These are phyloP conservation scores for Skeletonema menzelii DNA, from an alignment of 108 stramenopile species.

Conservation along the genomic window DNA sequence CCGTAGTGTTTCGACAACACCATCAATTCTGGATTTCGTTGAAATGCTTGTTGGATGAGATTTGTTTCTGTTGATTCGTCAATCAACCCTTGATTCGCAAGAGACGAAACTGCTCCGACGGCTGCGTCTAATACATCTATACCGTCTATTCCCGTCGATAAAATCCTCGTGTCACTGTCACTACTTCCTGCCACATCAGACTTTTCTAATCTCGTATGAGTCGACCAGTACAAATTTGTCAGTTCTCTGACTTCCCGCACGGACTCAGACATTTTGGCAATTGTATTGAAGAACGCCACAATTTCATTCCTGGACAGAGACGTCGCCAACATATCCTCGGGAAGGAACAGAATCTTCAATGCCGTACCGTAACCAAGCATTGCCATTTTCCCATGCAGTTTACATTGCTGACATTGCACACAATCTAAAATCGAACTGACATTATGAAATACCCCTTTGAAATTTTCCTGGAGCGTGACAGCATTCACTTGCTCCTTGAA, in stretches of 20 bases:
- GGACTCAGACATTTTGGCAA: conserved; percentile 80
- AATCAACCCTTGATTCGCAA: conserved; percentile 62
- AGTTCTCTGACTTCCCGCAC: conserved; percentile 78
- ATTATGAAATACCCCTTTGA: conserved; percentile 94
- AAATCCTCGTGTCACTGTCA: background rate
- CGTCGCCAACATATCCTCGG: conserved; percentile 43
- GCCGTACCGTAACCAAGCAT: conserved; percentile 94
- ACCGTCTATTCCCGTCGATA: conserved; percentile 19
- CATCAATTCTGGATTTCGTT: conserved; percentile 70
- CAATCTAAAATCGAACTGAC: conserved; percentile 90
- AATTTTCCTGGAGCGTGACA: conserved; percentile 71
- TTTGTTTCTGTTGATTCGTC: conserved; percentile 61
- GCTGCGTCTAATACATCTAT: conserved; percentile 65
- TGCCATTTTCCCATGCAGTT: conserved; percentile 91
- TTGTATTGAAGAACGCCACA: conserved; percentile 88
- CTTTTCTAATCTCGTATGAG: conserved; percentile 42
- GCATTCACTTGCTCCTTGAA: conserved; percentile 67
- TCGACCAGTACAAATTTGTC: conserved; percentile 75
- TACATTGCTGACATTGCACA: conserved; percentile 96
- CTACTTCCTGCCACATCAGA: conserved; percentile 24
- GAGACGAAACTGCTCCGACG: conserved; percentile 62
- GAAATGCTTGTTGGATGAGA: conserved; percentile 66
- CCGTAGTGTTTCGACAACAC: conserved; percentile 78
- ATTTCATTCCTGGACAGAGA: conserved; percentile 83
- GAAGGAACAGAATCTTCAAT: conserved; percentile 89